These are phyloP conservation scores for Naganishia randhawae DNA, from an alignment of 768 basidiomycete species.

Conservation along the genomic window DNA sequence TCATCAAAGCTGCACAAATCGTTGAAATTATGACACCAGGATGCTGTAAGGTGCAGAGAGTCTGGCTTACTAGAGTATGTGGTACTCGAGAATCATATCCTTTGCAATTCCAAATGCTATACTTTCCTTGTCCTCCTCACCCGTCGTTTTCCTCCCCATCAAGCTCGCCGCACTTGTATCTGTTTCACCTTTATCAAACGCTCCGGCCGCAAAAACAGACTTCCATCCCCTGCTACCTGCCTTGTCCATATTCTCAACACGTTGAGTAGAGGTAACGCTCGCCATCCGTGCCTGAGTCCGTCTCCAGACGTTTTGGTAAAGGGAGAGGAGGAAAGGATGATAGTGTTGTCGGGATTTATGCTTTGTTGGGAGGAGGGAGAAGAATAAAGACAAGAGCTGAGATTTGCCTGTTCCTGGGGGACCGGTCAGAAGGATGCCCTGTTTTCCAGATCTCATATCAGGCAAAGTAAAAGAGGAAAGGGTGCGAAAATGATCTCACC, in stretches of 20 bases:
- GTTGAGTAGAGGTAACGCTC: conserved; percentile 19
- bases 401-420: conserved; percentile 60
- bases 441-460: not conserved
- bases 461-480: not conserved
- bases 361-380: conserved; percentile 56
- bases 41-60: conserved; percentile 25
- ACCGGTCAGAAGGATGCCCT: conserved; percentile 58
- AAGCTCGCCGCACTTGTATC: conserved; percentile 39
- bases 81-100: conserved; percentile 49
- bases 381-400: conserved; percentile 61
- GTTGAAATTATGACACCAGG: not conserved
- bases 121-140: conserved; percentile 49
- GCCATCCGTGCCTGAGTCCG: conserved; percentile 35
- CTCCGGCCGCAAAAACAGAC: conserved; percentile 48
- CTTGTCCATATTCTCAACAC: conserved; percentile 41
- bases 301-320: conserved; percentile 27
- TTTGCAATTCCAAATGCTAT: conserved; percentile 49
- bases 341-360: conserved; percentile 62
- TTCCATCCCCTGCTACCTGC: conserved; percentile 41
- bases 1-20: conserved; percentile 55
- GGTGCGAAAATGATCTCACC: conserved; percentile 44
- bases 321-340: conserved; percentile 42
- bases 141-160: conserved; percentile 32
- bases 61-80: conserved; percentile 45
- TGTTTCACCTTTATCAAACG: conserved; percentile 41